phyloP scores from a whole-genome alignment of 1,284 basidiomycete genomes.

The Volvariella volvacea region DNA sequence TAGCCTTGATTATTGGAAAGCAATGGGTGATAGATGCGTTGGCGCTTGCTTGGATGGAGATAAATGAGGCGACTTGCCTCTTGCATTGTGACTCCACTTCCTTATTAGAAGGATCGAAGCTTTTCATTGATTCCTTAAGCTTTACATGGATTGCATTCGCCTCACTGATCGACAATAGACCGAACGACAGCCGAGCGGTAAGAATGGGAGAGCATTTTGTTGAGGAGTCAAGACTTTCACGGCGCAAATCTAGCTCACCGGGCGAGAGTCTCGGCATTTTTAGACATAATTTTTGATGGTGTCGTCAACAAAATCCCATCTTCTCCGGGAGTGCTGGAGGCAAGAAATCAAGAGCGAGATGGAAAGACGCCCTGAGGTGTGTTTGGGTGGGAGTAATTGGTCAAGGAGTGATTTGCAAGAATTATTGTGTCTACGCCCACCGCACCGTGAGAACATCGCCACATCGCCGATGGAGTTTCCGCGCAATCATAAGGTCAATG shows the following conservation, averaged over 20 bases:
- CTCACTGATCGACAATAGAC: slow-evolving; percentile 38
- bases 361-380: too few species aligned
- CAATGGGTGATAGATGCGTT: slow-evolving; percentile 4
- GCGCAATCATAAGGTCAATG: too few species aligned
- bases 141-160: slow-evolving; percentile 61
- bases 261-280: slow-evolving; percentile 31
- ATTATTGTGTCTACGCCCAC: too few species aligned
- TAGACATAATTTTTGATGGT: slow-evolving; percentile 23
- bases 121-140: slow-evolving; percentile 65
- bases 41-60: neutral
- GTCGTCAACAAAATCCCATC: too few species aligned
- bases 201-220: slow-evolving; percentile 9
- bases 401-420: too few species aligned
- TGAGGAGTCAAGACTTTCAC: slow-evolving; percentile 5
- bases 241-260: slow-evolving; percentile 22
- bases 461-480: too few species aligned
- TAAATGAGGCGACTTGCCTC: slow-evolving; percentile 56
- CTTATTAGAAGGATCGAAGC: slow-evolving; percentile 71
- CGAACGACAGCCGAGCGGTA: slow-evolving; percentile 1
- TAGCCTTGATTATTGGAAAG: slow-evolving; percentile 3
- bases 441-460: too few species aligned
- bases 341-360: too few species aligned
- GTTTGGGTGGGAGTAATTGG: too few species aligned
- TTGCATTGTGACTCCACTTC: slow-evolving; percentile 82
- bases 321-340: too few species aligned